Evolutionary conservation across 192 early-diverging fungal genomes (phyloP).

Genomic region (Phycomyces nitens): DNA sequence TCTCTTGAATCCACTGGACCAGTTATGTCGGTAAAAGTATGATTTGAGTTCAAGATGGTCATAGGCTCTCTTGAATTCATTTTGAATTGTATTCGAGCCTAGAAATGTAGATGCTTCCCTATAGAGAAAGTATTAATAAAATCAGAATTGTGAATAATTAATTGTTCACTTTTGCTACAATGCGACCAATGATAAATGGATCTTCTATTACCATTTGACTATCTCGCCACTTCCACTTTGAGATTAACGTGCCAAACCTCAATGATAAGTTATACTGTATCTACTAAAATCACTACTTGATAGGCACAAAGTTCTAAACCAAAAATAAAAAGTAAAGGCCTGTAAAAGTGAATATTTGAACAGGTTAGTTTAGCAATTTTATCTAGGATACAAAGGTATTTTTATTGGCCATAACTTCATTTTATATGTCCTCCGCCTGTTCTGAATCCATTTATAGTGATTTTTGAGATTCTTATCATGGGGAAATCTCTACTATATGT

Average conservation of each 20-base stretch:
- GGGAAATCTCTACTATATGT: too few relatives aligned
- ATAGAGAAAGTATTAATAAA: too few relatives aligned
- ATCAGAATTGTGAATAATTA: neutral
- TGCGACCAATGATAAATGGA: constrained; percentile 6
- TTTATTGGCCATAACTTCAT: too few relatives aligned
- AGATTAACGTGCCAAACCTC: neutral
- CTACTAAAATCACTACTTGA: too few relatives aligned
- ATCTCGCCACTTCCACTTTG: neutral
- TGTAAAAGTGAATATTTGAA: too few relatives aligned
- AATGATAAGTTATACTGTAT: neutral
- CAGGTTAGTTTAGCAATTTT: too few relatives aligned
- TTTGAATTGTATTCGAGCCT: neutral
- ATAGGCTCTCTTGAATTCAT: constrained; percentile 1
- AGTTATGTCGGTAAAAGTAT: neutral
- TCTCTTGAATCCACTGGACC: neutral
- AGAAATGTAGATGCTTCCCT: neutral
- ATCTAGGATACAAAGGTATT: too few relatives aligned
- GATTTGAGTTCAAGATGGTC: neutral
- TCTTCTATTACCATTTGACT: constrained; percentile 1
- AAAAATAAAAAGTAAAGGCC: too few relatives aligned
- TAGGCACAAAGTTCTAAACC: too few relatives aligned
- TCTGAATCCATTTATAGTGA: too few relatives aligned
- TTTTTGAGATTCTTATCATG: too few relatives aligned
- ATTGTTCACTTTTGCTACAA: constrained; percentile 1
- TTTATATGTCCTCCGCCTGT: too few relatives aligned